phyloP scores from a whole-genome alignment of 768 basidiomycete species.

The Arthromyces matolae region DNA sequence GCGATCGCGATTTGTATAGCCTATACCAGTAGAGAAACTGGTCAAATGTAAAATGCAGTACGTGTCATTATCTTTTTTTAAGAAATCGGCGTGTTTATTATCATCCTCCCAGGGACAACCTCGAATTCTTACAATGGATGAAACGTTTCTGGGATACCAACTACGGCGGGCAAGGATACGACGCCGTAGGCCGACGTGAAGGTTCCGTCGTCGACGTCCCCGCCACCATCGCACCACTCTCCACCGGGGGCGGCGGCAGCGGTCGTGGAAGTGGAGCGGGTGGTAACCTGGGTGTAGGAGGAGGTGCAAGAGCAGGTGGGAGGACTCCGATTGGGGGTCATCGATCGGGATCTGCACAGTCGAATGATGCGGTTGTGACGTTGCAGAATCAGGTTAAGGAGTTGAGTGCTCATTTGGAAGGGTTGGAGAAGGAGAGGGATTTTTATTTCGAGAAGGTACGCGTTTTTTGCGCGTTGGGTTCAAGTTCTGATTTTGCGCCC shows the following conservation, averaged over 20 bases:
- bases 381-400: slow-evolving; percentile 81
- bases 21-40: slow-evolving; percentile 91
- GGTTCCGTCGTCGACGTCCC: slow-evolving; percentile 75
- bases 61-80: slow-evolving; percentile 28
- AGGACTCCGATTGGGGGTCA: slow-evolving; percentile 71
- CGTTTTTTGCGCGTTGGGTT: not conserved
- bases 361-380: slow-evolving; percentile 62
- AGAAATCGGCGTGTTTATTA: not conserved
- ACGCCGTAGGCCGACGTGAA: slow-evolving; percentile 76
- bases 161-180: slow-evolving; percentile 84
- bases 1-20: too few species aligned
- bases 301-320: slow-evolving; percentile 51
- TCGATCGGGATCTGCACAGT: slow-evolving; percentile 61
- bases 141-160: slow-evolving; percentile 95
- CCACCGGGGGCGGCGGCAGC: slow-evolving; percentile 31
- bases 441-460: slow-evolving; percentile 97
- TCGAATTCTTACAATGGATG: slow-evolving; percentile 98
- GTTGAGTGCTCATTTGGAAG: slow-evolving; percentile 76
- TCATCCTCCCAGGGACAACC: slow-evolving; percentile 68
- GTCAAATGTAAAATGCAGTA: slow-evolving; percentile 99
- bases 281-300: slow-evolving; percentile 16
- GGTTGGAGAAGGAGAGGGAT: slow-evolving; percentile 94
- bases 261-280: slow-evolving; percentile 4
- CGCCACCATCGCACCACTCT: slow-evolving; percentile 72
- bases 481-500: not conserved